These are phyloP conservation scores for Trichoderma arundinaceum DNA, from an alignment of 2,329 filamentous ascomycete genomes.

Conservation along the genomic window DNA sequence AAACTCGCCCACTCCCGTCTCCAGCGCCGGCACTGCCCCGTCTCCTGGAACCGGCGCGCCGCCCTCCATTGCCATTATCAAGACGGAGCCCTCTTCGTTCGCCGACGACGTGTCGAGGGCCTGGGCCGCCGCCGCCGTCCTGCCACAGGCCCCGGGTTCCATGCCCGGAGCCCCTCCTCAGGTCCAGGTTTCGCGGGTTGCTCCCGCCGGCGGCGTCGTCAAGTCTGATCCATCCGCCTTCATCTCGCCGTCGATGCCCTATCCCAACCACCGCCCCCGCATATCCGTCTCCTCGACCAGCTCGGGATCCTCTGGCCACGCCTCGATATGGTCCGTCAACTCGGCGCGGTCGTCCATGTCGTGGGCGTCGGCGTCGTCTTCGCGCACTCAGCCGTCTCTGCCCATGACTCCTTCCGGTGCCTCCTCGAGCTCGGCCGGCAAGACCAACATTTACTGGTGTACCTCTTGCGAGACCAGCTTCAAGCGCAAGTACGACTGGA, in stretches of 20 bases:
- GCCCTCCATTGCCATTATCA: conserved; percentile 30
- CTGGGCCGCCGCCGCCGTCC: conserved; percentile 26
- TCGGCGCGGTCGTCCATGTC: conserved; percentile 50
- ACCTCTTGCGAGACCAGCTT: conserved; percentile 68
- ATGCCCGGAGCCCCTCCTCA: neutral
- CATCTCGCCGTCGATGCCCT: conserved; percentile 46
- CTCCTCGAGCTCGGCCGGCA: conserved; percentile 39
- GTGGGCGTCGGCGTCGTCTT: conserved; percentile 47
- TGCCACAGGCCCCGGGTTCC: conserved; percentile 10
- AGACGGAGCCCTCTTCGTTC: conserved; percentile 30
- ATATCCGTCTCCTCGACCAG: conserved; percentile 58
- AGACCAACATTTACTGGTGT: conserved; percentile 61
- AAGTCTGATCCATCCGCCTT: conserved; percentile 41
- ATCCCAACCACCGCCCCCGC: conserved; percentile 49
- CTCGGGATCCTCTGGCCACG: conserved; percentile 56
- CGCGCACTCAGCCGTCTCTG: conserved; percentile 47
- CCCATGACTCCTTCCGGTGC: conserved; percentile 45
- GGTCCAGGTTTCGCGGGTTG: neutral
- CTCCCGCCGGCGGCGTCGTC: neutral
- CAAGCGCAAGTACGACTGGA: conserved; percentile 72
- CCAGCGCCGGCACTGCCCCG: conserved; percentile 38
- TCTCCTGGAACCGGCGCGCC: conserved; percentile 21
- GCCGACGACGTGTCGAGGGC: conserved; percentile 29
- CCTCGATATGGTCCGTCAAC: conserved; percentile 53
- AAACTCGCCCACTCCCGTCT: conserved; percentile 33